These are phyloP conservation scores for Halenospora varia DNA, from an alignment of 495 filamentous ascomycete species.

Conservation along the genomic window DNA sequence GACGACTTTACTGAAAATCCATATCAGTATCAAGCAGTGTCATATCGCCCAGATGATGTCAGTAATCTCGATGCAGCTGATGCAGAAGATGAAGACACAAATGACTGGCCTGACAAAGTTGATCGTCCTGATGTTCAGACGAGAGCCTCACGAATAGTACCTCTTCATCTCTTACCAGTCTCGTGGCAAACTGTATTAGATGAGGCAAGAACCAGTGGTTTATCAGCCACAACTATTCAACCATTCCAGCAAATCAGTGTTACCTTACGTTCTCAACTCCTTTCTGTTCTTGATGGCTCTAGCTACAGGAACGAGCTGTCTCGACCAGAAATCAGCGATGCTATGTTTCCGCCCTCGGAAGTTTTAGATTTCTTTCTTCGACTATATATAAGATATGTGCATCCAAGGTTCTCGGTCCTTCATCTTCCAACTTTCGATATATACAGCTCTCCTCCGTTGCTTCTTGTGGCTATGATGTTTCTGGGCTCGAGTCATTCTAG, in stretches of 20 bases:
- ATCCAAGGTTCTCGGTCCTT: conserved; percentile 27
- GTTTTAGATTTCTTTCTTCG: conserved; percentile 23
- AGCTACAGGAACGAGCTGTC: conserved; percentile 13
- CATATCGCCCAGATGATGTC: conserved; percentile 5
- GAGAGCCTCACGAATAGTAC: conserved; percentile 10
- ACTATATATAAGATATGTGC: conserved; percentile 26
- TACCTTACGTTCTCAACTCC: background rate
- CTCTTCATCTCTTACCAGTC: conserved; percentile 12
- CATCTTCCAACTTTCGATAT: conserved; percentile 26
- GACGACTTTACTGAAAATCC: conserved; percentile 15
- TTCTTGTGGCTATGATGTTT: conserved; percentile 27
- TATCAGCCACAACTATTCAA: conserved; percentile 10
- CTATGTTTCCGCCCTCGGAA: conserved; percentile 15
- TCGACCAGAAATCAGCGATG: conserved; percentile 16
- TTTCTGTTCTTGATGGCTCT: conserved; percentile 12
- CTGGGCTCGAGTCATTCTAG: conserved; percentile 23
- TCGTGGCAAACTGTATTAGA: conserved; percentile 19
- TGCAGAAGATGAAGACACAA: conserved; percentile 19
- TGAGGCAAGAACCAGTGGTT: conserved; percentile 13
- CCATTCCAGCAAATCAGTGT: conserved; percentile 11
- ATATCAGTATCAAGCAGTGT: conserved; percentile 11
- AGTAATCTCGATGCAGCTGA: conserved; percentile 10
- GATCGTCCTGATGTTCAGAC: background rate
- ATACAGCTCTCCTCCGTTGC: conserved; percentile 14
- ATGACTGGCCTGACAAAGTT: conserved; percentile 22